Conservation (phyloP, 73 alveolate species). For the Blepharisma japonicum region DNA sequence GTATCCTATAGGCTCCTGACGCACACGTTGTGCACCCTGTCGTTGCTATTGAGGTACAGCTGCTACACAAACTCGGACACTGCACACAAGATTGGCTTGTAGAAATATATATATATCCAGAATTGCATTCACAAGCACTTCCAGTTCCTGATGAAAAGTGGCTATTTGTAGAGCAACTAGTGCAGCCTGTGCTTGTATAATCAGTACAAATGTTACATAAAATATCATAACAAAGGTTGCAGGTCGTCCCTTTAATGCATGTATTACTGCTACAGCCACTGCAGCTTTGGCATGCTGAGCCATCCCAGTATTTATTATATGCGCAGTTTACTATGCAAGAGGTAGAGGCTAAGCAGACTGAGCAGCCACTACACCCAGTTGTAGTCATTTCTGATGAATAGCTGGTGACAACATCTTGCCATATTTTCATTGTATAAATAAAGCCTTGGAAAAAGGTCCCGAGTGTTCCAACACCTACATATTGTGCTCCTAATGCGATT, state of each 20-base stretch:
- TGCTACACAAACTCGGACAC: background rate
- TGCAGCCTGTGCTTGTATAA: conserved; percentile 20
- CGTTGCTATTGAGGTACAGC: background rate
- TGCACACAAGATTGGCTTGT: background rate
- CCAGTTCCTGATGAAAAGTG: conserved; percentile 9
- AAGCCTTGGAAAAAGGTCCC: background rate
- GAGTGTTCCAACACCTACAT: background rate
- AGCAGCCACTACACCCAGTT: background rate
- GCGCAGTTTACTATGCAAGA: background rate
- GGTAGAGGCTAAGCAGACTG: background rate
- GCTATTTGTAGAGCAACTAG: background rate
- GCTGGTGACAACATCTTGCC: background rate
- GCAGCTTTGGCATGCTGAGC: background rate
- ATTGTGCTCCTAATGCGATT: background rate
- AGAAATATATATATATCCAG: background rate
- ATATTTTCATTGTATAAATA: background rate
- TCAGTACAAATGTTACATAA: background rate
- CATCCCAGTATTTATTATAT: background rate
- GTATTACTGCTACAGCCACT: background rate
- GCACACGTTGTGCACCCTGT: conserved; percentile 19
- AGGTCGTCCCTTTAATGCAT: background rate
- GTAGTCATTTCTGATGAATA: background rate
- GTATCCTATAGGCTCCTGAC: background rate
- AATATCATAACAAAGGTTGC: conserved; percentile 13
- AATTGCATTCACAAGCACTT: background rate